Evolutionary conservation across 2,329 filamentous ascomycete species (phyloP).

Genomic region (Colletotrichum cuscutae): DNA sequence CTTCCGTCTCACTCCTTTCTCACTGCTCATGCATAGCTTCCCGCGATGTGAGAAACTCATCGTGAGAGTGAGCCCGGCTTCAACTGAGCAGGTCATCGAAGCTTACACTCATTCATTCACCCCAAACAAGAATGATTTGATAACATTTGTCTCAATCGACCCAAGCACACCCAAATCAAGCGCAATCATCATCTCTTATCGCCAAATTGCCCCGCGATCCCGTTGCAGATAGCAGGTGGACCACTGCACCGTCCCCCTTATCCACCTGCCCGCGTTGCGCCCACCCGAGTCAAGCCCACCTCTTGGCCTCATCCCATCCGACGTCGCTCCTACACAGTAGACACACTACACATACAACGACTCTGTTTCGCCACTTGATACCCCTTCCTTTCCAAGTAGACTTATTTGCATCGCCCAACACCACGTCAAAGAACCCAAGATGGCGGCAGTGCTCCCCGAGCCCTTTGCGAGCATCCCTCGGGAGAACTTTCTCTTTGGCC

Average conservation of each 20-base stretch:
- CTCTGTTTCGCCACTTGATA: not conserved
- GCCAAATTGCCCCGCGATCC: slow-evolving; percentile 10
- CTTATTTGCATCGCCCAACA: no score
- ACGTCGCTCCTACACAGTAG: slow-evolving; percentile 29
- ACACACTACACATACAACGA: not conserved
- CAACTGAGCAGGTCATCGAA: not conserved
- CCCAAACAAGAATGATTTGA: not conserved
- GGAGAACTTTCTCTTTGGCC: slow-evolving; percentile 70
- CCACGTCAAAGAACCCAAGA: not conserved
- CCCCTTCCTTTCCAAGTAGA: not conserved
- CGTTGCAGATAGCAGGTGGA: slow-evolving; percentile 31
- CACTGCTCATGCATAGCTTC: not conserved
- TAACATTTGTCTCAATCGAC: not conserved
- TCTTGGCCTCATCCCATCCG: slow-evolving; percentile 24
- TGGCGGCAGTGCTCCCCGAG: slow-evolving; percentile 58
- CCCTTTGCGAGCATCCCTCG: slow-evolving; percentile 73
- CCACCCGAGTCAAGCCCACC: slow-evolving; percentile 23
- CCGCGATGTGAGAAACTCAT: not conserved
- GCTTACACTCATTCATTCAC: not conserved
- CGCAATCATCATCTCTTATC: not conserved
- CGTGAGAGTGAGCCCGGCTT: not conserved
- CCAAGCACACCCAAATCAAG: not conserved
- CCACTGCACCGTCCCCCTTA: not conserved
- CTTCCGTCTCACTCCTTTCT: not conserved
- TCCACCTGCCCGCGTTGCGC: slow-evolving; percentile 26